Conservation (phyloP, 345 rosid species). For the Nasturtium officinale region DNA sequence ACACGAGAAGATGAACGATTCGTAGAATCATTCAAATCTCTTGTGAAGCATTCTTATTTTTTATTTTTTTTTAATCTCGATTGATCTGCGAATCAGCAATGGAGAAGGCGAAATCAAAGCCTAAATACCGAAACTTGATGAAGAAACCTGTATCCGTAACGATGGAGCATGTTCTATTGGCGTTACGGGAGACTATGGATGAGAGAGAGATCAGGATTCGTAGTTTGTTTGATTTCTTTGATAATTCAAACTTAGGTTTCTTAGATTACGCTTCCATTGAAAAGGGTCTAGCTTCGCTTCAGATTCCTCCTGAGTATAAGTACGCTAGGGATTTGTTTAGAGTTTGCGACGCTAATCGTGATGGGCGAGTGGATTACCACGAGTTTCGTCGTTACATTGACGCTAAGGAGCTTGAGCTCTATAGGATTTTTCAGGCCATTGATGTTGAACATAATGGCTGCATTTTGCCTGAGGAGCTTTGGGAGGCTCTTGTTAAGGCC, state of each 20-base stretch:
- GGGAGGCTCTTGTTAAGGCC: slow-evolving; percentile 87
- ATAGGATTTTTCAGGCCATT: slow-evolving; percentile 73
- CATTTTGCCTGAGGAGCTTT: slow-evolving; percentile 94
- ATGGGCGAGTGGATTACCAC: slow-evolving; percentile 84
- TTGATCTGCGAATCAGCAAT: slow-evolving; percentile 37
- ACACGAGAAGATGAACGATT: slow-evolving; percentile 21
- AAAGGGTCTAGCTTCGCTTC: slow-evolving; percentile 73
- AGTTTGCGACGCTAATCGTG: slow-evolving; percentile 85
- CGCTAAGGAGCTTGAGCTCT: slow-evolving; percentile 78
- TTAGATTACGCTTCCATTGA: slow-evolving; percentile 87
- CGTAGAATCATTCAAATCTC: slow-evolving; percentile 29
- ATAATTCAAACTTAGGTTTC: slow-evolving; percentile 61
- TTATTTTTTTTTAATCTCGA: not conserved
- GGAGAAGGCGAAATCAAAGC: slow-evolving; percentile 47
- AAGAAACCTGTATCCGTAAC: slow-evolving; percentile 58
- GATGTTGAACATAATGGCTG: slow-evolving; percentile 89
- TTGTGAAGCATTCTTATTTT: not conserved
- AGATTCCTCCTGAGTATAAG: slow-evolving; percentile 87
- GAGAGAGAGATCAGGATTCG: slow-evolving; percentile 82
- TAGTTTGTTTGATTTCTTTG: slow-evolving; percentile 81
- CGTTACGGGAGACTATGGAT: slow-evolving; percentile 80
- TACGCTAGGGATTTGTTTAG: slow-evolving; percentile 85
- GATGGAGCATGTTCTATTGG: slow-evolving; percentile 87
- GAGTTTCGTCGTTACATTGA: slow-evolving; percentile 96
- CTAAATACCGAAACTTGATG: slow-evolving; percentile 48